Conservation (phyloP, 1,139 yeast species). For the Taphrina deformans region DNA sequence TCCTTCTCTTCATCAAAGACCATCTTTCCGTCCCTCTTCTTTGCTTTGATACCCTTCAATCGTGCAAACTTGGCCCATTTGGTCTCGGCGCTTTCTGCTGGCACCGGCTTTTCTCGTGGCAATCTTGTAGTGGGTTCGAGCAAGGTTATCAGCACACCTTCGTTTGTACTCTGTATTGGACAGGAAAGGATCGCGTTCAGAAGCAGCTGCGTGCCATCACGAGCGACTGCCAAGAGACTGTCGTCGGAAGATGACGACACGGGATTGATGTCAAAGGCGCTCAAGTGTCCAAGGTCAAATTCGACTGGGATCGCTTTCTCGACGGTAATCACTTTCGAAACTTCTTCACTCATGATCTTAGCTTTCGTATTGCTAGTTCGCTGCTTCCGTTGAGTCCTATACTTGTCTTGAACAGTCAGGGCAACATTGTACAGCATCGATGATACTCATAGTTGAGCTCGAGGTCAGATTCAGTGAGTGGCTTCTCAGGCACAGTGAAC, state of each 20-base stretch:
- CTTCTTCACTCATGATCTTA: conserved; percentile 7
- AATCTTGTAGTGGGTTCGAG: conserved; percentile 81
- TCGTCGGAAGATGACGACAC: conserved; percentile 53
- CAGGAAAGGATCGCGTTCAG: conserved; percentile 86
- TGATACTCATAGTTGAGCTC: too few species aligned
- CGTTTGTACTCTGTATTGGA: conserved; percentile 74
- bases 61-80: conserved; percentile 97
- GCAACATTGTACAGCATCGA: too few species aligned
- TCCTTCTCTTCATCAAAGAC: conserved; percentile 85
- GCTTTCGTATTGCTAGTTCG: too few species aligned
- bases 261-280: conserved; percentile 78
- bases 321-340: conserved; percentile 36
- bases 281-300: conserved; percentile 74
- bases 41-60: conserved; percentile 88
- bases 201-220: conserved; percentile 89
- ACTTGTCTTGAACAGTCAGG: too few species aligned
- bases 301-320: conserved; percentile 41
- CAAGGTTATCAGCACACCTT: conserved; percentile 75
- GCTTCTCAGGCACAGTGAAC: background rate
- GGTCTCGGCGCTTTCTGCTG: conserved; percentile 86
- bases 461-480: too few species aligned
- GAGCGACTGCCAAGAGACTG: conserved; percentile 63
- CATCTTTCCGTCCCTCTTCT: conserved; percentile 78
- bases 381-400: too few species aligned
- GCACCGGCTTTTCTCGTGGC: conserved; percentile 94